phyloP scores from a whole-genome alignment of 1,139 yeast species.

The Wickerhamomyces sp. region DNA sequence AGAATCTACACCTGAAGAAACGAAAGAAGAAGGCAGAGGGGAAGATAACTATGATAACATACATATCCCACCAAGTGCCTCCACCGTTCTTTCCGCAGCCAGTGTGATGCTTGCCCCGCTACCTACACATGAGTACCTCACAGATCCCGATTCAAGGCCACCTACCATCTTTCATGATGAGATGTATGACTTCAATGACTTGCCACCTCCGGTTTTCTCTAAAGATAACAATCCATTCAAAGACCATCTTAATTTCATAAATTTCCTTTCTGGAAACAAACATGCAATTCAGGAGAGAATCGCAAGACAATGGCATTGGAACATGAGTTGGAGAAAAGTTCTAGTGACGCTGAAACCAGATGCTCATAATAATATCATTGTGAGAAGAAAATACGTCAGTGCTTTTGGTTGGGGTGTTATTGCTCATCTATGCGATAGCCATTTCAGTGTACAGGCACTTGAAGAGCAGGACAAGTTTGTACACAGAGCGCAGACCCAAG shows the following conservation, averaged over 20 bases:
- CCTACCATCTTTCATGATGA: conserved; percentile 76
- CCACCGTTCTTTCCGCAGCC: conserved; percentile 53
- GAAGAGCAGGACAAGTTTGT: neutral
- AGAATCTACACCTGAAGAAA: neutral
- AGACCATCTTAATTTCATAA: conserved; percentile 13
- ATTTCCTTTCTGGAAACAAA: conserved; percentile 28
- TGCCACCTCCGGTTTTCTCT: conserved; percentile 47
- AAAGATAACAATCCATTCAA: conserved; percentile 4
- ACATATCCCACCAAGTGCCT: conserved; percentile 46
- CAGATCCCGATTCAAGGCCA: conserved; percentile 49
- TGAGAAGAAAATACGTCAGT: conserved; percentile 83
- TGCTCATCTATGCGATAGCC: conserved; percentile 68
- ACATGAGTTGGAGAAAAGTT: conserved; percentile 89
- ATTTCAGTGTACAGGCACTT: conserved; percentile 37
- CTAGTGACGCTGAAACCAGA: conserved; percentile 83
- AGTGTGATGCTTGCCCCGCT: conserved; percentile 70
- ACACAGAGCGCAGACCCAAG: neutral
- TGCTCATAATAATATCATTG: conserved; percentile 92
- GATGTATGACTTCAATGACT: conserved; percentile 56
- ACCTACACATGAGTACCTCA: conserved; percentile 69
- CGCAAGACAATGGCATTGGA: conserved; percentile 84
- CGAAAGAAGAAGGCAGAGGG: neutral
- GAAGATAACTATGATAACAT: conserved; percentile 27
- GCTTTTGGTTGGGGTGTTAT: conserved; percentile 97
- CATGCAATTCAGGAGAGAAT: conserved; percentile 68